phyloP scores from a whole-genome alignment of 208 protist genomes.

The Crithidia thermophila region DNA sequence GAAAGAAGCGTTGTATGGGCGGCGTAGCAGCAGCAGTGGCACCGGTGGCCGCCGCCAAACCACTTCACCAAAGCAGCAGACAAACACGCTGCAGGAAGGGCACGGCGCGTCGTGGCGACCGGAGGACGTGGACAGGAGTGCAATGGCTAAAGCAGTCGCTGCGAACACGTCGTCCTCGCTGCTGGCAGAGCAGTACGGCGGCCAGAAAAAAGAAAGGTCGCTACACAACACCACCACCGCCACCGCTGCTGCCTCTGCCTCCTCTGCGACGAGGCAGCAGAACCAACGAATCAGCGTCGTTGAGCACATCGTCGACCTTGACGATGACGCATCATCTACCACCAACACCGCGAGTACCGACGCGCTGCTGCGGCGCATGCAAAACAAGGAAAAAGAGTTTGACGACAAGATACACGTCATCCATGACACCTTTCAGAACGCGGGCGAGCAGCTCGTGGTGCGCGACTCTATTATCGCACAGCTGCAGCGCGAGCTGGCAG shows the following conservation, averaged over 20 bases:
- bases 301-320: constrained; percentile 4
- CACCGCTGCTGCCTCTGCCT: background rate
- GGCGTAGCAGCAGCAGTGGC: background rate
- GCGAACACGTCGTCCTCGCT: background rate
- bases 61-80: background rate
- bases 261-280: background rate
- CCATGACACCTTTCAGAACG: constrained; percentile 72
- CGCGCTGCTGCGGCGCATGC: constrained; percentile 49
- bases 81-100: background rate
- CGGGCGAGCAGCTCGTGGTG: constrained; percentile 59
- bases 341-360: constrained; percentile 34
- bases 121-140: too few relatives aligned
- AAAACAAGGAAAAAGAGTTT: constrained; percentile 74
- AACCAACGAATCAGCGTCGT: background rate
- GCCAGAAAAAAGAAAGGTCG: background rate
- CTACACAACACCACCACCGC: background rate
- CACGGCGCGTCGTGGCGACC: too few relatives aligned
- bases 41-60: background rate
- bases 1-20: constrained; percentile 23
- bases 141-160: too few relatives aligned
- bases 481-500: constrained; percentile 59
- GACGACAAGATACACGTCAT: constrained; percentile 78
- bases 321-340: constrained; percentile 13
- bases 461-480: constrained; percentile 74
- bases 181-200: constrained; percentile 20